Evolutionary conservation across 1,284 basidiomycete species (phyloP).

Genomic region (Hypsizygus ulmarius): DNA sequence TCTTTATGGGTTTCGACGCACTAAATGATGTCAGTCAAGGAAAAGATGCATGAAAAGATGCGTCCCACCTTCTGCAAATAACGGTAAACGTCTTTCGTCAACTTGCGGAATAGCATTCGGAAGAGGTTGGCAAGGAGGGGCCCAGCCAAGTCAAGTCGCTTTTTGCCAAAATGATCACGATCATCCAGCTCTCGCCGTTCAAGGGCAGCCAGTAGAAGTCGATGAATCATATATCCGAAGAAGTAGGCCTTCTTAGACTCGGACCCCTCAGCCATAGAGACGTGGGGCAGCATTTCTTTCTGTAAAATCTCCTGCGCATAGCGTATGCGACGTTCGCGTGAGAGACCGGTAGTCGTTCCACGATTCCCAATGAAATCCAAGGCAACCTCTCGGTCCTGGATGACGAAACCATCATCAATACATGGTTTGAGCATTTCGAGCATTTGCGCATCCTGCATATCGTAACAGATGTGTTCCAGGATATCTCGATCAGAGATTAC

Average conservation of each 20-base stretch:
- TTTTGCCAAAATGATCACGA: slow-evolving; percentile 99
- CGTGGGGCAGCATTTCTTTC: slow-evolving; percentile 98
- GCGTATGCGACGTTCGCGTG: slow-evolving; percentile 87
- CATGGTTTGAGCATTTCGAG: slow-evolving; percentile 98
- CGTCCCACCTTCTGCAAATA: slow-evolving; percentile 87
- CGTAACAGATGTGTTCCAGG: slow-evolving; percentile 97
- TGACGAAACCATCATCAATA: slow-evolving; percentile 98
- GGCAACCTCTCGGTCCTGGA: slow-evolving; percentile 95
- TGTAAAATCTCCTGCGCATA: slow-evolving; percentile 98
- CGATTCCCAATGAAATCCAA: slow-evolving; percentile 98
- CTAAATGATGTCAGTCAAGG: slow-evolving; percentile 40
- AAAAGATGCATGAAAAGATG: not conserved
- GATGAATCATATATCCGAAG: slow-evolving; percentile 99
- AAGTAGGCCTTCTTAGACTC: slow-evolving; percentile 99
- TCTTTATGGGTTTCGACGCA: slow-evolving; percentile 97
- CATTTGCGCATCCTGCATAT: slow-evolving; percentile 94
- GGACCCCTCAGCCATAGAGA: slow-evolving; percentile 94
- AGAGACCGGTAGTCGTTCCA: slow-evolving; percentile 93
- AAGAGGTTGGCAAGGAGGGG: slow-evolving; percentile 94
- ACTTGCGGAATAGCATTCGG: slow-evolving; percentile 95
- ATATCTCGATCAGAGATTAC: slow-evolving; percentile 98
- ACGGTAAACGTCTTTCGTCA: slow-evolving; percentile 96
- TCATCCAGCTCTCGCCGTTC: slow-evolving; percentile 97
- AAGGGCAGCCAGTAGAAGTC: slow-evolving; percentile 88
- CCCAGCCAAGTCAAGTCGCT: slow-evolving; percentile 94